Evolutionary conservation across 306 rosid genomes (phyloP).

Genomic region (Canavalia gladiata): DNA sequence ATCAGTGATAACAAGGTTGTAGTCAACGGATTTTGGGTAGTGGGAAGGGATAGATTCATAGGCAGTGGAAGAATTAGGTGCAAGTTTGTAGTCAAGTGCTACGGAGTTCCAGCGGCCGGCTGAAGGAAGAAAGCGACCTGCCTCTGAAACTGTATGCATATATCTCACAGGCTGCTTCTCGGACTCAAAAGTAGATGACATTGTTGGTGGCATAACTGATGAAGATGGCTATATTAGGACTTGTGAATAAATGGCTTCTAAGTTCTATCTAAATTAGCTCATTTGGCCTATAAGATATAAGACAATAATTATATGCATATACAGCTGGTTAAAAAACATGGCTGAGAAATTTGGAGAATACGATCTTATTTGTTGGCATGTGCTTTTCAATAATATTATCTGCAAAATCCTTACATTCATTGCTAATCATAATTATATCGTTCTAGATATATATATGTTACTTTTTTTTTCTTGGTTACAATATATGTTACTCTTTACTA

Average conservation of each 20-base stretch:
- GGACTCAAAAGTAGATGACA: constrained; percentile 39
- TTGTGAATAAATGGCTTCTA: not conserved
- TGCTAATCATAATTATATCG: not conserved
- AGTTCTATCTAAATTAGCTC: no score
- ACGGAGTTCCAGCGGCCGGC: constrained; percentile 66
- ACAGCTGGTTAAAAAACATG: constrained; percentile 7
- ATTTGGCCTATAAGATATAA: no score
- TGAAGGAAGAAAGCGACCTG: constrained; percentile 67
- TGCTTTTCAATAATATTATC: not conserved
- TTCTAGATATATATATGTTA: not conserved
- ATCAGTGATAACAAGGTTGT: constrained; percentile 63
- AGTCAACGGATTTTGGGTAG: constrained; percentile 66
- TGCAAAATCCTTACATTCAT: not conserved
- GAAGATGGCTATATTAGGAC: constrained; percentile 4
- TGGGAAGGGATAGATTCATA: constrained; percentile 65
- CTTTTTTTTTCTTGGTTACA: no score
- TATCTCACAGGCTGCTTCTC: constrained; percentile 50
- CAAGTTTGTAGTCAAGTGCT: constrained; percentile 53
- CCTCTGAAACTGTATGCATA: constrained; percentile 62
- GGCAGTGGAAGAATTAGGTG: constrained; percentile 53
- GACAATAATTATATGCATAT: not conserved
- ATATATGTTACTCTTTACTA: no score
- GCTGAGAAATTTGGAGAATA: not conserved
- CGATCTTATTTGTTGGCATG: constrained; percentile 27
- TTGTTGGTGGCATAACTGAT: constrained; percentile 48